These are phyloP conservation scores for Cylindrodendrum hubeiense DNA, from an alignment of 2,329 filamentous ascomycete genomes.

Conservation along the genomic window DNA sequence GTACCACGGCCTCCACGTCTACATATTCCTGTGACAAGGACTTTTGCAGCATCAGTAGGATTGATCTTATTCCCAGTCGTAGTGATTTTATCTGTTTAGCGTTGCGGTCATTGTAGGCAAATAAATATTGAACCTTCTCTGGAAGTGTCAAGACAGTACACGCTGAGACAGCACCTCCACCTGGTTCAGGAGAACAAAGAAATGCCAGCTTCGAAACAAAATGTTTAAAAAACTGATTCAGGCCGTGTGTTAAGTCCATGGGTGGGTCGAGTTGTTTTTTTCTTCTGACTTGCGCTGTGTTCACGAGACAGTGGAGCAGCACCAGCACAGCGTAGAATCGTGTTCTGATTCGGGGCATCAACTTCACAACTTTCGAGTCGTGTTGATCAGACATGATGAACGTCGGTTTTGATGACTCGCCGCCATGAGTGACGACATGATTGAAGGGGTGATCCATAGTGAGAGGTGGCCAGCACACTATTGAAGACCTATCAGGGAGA, in stretches of 20 bases:
- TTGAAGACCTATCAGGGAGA: too few relatives aligned
- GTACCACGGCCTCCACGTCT: background rate
- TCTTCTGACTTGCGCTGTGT: constrained; percentile 3
- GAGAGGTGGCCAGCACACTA: too few relatives aligned
- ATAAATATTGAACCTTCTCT: constrained; percentile 10
- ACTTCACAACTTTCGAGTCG: background rate
- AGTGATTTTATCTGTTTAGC: background rate
- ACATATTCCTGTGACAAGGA: background rate
- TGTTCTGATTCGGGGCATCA: background rate
- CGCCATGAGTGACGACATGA: too few relatives aligned
- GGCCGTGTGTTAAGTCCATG: background rate
- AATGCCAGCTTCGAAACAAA: constrained; percentile 20
- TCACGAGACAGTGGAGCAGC: constrained; percentile 4
- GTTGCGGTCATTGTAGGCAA: constrained; percentile 6
- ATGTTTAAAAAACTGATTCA: background rate
- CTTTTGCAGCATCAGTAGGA: constrained; percentile 1
- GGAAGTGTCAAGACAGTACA: constrained; percentile 9
- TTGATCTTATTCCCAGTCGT: background rate
- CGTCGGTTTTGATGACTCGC: background rate
- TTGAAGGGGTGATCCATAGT: too few relatives aligned
- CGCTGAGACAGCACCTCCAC: constrained; percentile 7
- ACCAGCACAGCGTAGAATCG: constrained; percentile 7
- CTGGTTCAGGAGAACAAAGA: constrained; percentile 8
- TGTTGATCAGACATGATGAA: too few relatives aligned
- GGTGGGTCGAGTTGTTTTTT: background rate